Evolutionary conservation across 2,329 filamentous ascomycete species (phyloP), one percentile per base, ranked within the genome.

Genomic region (Beauveria scarabaeidicola): DNA sequence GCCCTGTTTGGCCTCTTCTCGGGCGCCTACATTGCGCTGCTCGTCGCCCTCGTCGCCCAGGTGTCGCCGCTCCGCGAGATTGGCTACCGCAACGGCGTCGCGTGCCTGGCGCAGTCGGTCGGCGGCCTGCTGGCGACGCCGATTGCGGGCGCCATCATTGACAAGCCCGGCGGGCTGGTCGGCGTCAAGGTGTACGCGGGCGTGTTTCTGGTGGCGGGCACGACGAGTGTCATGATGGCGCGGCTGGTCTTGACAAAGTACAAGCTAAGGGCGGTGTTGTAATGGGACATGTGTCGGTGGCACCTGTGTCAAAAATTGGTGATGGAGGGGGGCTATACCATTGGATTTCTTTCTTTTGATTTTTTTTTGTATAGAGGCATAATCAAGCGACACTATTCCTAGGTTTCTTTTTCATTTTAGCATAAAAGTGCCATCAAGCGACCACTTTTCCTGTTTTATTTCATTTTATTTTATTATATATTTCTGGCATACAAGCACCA

Each of bases 51-150:
- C 17, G 59, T 68, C 9, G 69, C 68, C 1, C 78, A 83, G 61
- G 80, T 85, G 56, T 79, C 77, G 0, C 78, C 81, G 54, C 73
- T 82, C 46, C 71, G 75, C 3, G 75, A 82, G 64, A 77, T 85
- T 11, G 83, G 83, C 1, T 74, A 80, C 2, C 73, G 82, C 8
- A 81, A 77, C 7, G 83, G 83, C 25, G 50, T 66, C n/a, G 56
- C 62, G 6, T 62, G 58, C 11, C 50, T 65, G 21, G 43, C 62
- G 23, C 54, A 61, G 32, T 60, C 66, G 13, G 25, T 66, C 8
- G 66, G 64, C 9, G 62, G 61, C 25, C 58, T 66, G 36, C 38
- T 61, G 1, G 61, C 64, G 9, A 61, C 61, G 13, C 65, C 66
- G 8, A 66, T 67, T 52, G 64, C 63, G 3, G 65, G 63, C n/a